Evolutionary conservation across 306 rosid genomes (phyloP), one percentile per base, ranked within the genome.

Genomic region (Cucumis hystrix): DNA sequence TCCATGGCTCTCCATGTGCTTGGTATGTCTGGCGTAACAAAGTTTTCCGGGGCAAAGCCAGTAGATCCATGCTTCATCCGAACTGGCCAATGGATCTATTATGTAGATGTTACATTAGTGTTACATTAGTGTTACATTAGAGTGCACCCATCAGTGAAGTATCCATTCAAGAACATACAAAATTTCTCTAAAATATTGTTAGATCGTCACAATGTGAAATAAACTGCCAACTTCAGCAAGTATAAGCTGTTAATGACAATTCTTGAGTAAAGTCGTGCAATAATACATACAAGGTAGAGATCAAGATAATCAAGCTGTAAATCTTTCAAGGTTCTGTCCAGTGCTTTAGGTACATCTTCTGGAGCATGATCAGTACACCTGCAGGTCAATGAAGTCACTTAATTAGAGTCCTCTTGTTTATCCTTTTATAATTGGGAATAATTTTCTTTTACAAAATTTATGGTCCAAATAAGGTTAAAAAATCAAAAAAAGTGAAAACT

Each of bases 251-350:
- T 6, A 45, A 37, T 18, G 33, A 68, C 5, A 43, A 68, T 21
- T 40, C 10, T 37, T 11, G 43, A 68, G 74, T 11, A 45, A 68
- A 68, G 14, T 18, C 10, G 11, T 25, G 37, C 47, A 75, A 54
- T 33, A 33, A 33, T 56, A 82, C 93, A 58, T 89, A 93, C 97
- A 59, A 93, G 96, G 83, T 93, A 93, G 75, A 91, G 82, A 82
- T 91, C 98, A 49, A 91, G 58, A 84, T 91, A 93, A 73, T 88
- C 93, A 63, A 93, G 92, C 81, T 91, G 96, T 83, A 93, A 84
- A 78, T 93, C 91, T 40, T 17, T 45, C 87, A 93, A 77, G 77
- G 97, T 93, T 83, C 88, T 79, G 67, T 86, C 87, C 84, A 93
- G 52, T 39, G 97, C 98, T 45, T 37, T 72, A 7, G 89, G 89